Evolutionary conservation across 2,329 filamentous ascomycete genomes (phyloP).

Genomic region (Scleromitrula shiraiana): DNA sequence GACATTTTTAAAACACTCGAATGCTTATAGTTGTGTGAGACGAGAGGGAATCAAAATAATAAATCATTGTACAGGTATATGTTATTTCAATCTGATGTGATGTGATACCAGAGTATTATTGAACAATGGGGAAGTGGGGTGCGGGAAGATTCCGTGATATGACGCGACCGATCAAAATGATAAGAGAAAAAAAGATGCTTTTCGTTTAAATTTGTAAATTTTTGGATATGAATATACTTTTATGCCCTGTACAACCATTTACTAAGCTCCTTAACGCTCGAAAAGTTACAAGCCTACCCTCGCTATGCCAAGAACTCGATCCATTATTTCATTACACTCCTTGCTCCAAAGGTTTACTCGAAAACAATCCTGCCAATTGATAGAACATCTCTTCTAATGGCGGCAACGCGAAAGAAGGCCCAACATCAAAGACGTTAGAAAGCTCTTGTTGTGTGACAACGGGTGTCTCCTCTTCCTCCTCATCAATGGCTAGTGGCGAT

Average conservation of each 20-base stretch:
- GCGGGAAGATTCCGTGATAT: constrained; percentile 5
- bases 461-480: constrained; percentile 46
- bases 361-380: constrained; percentile 58
- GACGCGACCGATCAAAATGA: neutral
- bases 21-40: neutral
- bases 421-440: constrained; percentile 61
- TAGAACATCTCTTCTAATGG: constrained; percentile 71
- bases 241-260: constrained; percentile 10
- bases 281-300: constrained; percentile 9
- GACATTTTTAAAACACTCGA: constrained; percentile 22
- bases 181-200: neutral
- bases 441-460: constrained; percentile 63
- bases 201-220: neutral
- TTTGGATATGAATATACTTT: constrained; percentile 9
- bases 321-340: constrained; percentile 7
- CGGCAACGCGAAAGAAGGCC: constrained; percentile 60
- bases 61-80: neutral
- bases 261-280: constrained; percentile 13
- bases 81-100: neutral
- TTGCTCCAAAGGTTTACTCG: constrained; percentile 42
- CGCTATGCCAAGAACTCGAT: constrained; percentile 15
- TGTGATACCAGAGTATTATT: neutral
- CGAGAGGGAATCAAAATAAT: neutral
- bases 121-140: constrained; percentile 4
- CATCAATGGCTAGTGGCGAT: constrained; percentile 31